Evolutionary conservation across 2,329 filamentous ascomycete species (phyloP).

Genomic region (Penicillium sp.): DNA sequence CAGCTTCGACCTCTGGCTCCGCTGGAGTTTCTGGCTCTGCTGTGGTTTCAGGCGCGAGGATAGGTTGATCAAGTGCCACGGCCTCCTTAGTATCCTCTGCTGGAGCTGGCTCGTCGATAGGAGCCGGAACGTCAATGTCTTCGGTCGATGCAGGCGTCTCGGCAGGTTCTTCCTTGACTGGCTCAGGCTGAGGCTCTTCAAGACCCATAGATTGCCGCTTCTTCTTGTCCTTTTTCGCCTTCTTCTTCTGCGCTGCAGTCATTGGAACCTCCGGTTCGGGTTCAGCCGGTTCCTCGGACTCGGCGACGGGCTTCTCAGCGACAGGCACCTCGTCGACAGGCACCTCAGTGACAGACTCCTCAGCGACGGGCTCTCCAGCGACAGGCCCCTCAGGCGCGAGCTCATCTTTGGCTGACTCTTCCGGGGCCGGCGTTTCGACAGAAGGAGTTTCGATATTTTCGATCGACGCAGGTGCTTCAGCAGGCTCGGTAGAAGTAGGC

Average conservation of each 20-base stretch:
- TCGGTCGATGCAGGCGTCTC: neutral
- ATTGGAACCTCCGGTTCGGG: constrained; percentile 6
- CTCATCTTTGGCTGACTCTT: neutral
- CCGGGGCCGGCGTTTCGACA: neutral
- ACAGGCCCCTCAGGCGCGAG: neutral
- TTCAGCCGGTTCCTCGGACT: neutral
- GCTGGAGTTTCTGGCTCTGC: constrained; percentile 1
- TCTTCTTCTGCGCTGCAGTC: constrained; percentile 19
- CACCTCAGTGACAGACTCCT: constrained; percentile 27
- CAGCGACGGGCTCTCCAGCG: constrained; percentile 41
- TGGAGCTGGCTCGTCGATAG: neutral
- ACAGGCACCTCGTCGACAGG: neutral
- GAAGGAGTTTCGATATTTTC: no score
- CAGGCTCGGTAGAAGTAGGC: neutral
- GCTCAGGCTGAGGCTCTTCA: neutral
- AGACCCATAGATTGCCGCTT: constrained; percentile 1
- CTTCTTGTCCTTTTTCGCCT: constrained; percentile 17
- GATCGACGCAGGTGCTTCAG: neutral
- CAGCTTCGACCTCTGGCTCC: neutral
- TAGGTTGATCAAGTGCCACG: constrained; percentile 1
- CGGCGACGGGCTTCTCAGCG: neutral
- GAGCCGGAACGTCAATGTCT: neutral
- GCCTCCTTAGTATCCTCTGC: constrained; percentile 14
- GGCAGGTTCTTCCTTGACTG: constrained; percentile 4
- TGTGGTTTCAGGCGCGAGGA: constrained; percentile 1